Conservation (phyloP, 495 filamentous ascomycete species). For the Entonaema liquescens region DNA sequence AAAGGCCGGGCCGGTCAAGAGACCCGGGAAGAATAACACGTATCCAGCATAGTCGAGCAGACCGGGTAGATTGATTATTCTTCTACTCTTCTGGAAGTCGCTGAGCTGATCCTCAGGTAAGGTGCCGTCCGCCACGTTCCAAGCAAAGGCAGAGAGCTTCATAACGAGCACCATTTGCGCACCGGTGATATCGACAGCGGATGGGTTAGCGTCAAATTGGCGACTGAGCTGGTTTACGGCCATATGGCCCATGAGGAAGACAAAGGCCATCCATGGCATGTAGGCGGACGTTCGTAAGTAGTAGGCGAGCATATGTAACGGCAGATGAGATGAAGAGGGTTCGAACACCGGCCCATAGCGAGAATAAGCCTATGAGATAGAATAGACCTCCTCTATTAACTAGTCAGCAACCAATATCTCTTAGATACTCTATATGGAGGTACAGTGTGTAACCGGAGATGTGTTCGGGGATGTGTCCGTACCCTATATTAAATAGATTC, state of each 20-base stretch:
- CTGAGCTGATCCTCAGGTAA: constrained; percentile 80
- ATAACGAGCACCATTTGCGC: constrained; percentile 98
- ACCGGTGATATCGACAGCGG: constrained; percentile 85
- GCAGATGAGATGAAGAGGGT: constrained; percentile 81
- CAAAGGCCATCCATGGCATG: constrained; percentile 98
- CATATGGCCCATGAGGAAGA: constrained; percentile 96
- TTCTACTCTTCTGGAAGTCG: constrained; percentile 85
- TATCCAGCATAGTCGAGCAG: constrained; percentile 86
- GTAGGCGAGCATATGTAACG: constrained; percentile 81
- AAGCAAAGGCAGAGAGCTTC: constrained; percentile 97
- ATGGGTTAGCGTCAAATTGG: constrained; percentile 70
- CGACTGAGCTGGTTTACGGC: constrained; percentile 86
- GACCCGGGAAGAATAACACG: constrained; percentile 91
- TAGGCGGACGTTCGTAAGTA: constrained; percentile 84
- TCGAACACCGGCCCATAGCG: constrained; percentile 85
- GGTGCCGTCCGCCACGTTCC: constrained; percentile 93
- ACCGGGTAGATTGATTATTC: constrained; percentile 73
- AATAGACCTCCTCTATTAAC: constrained; percentile 64
- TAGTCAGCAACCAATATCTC: constrained; percentile 20
- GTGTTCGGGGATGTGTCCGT: constrained; percentile 31
- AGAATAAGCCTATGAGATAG: constrained; percentile 93
- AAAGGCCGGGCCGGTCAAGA: constrained; percentile 89
- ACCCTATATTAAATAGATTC: constrained; percentile 87
- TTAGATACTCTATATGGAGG: not conserved
- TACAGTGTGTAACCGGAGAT: not conserved